Percentiles rank a stretch among this genome's conserved stretches.
phyloP scores from a whole-genome alignment of 192 early-diverging fungal species.

The Funneliformis mosseae region DNA sequence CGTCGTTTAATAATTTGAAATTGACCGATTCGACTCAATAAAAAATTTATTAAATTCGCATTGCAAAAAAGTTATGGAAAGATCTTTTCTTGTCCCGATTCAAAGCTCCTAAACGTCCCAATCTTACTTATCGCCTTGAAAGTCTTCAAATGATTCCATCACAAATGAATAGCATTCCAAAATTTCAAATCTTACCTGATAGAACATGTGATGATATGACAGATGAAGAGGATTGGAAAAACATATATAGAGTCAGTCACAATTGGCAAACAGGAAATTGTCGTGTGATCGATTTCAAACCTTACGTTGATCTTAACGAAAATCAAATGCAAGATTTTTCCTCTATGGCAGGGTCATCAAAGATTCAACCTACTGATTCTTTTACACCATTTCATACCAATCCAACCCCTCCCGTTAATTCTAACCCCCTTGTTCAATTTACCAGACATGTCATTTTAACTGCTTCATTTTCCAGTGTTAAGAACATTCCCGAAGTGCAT shows the following conservation, averaged over 20 bases:
- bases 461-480: background rate
- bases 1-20: background rate
- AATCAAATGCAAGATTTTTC: background rate
- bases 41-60: background rate
- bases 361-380: background rate
- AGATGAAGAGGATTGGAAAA: constrained; percentile 42
- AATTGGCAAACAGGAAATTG: constrained; percentile 56
- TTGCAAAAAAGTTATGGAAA: constrained; percentile 49
- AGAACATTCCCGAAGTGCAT: background rate
- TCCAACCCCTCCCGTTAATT: background rate
- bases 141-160: constrained; percentile 8
- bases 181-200: background rate
- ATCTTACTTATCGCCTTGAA: background rate
- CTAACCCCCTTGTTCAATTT: constrained; percentile 41
- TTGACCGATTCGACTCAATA: background rate
- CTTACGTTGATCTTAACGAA: background rate
- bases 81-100: constrained; percentile 47
- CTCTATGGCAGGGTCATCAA: background rate
- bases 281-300: constrained; percentile 23
- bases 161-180: background rate
- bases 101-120: constrained; percentile 27
- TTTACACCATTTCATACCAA: background rate
- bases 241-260: constrained; percentile 50
- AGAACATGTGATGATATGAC: background rate
- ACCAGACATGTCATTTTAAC: constrained; percentile 41